Percentiles rank a stretch among this genome's conserved stretches.
Evolutionary conservation across 345 rosid genomes (phyloP).

Genomic region (Brassica rapa): DNA sequence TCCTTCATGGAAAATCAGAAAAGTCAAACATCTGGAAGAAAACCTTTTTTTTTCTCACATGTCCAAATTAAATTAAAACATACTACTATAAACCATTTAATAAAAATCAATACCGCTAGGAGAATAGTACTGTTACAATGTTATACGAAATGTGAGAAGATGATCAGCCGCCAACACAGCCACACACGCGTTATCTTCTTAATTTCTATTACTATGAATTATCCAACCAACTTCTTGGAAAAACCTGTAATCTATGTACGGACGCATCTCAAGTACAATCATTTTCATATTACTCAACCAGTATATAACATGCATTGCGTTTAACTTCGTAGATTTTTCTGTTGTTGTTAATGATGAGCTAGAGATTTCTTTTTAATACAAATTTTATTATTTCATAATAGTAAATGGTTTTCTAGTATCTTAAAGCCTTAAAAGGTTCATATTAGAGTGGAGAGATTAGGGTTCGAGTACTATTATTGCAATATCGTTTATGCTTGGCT

Average conservation of each 20-base stretch:
- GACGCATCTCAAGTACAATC: constrained; percentile 27
- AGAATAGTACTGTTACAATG: constrained; percentile 19
- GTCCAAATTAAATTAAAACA: neutral
- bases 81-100: neutral
- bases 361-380: neutral
- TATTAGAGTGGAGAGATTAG: neutral
- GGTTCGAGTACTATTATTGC: neutral
- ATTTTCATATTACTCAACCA: constrained; percentile 29
- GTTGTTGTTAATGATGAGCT: neutral
- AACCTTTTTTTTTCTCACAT: constrained; percentile 7
- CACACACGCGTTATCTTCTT: constrained; percentile 36
- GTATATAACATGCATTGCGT: neutral
- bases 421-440: neutral
- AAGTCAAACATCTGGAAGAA: constrained; percentile 34
- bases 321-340: neutral
- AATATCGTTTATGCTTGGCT: neutral
- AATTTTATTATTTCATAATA: neutral
- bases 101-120: constrained; percentile 1
- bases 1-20: constrained; percentile 1
- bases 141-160: constrained; percentile 34
- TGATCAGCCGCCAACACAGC: constrained; percentile 43
- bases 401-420: neutral
- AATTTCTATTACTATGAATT: neutral
- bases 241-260: constrained; percentile 24
- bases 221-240: constrained; percentile 19